phyloP scores from a whole-genome alignment of 768 basidiomycete species.

The Tylopilus balloui region DNA sequence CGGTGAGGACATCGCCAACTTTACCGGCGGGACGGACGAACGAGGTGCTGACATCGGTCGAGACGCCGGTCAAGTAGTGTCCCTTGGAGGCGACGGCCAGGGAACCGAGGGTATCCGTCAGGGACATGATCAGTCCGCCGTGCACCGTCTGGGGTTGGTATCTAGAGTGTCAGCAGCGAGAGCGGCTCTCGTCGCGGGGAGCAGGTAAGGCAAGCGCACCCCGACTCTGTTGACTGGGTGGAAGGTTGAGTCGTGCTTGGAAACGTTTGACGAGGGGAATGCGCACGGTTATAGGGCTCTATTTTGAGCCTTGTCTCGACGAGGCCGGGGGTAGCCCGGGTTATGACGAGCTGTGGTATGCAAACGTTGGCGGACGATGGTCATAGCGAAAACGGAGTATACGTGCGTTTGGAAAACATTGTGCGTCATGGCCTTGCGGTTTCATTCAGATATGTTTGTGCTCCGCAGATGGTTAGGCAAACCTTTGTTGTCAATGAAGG shows the following conservation, averaged over 20 bases:
- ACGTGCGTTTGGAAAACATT: slow-evolving; percentile 74
- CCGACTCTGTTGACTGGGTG: slow-evolving; percentile 74
- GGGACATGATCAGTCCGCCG: slow-evolving; percentile 74
- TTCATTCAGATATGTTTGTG: slow-evolving; percentile 1
- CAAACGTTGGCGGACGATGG: neutral
- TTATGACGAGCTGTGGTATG: slow-evolving; percentile 51
- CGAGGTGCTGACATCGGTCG: slow-evolving; percentile 74
- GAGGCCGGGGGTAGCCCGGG: slow-evolving; percentile 64
- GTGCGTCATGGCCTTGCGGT: slow-evolving; percentile 66
- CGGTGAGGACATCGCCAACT: slow-evolving; percentile 60
- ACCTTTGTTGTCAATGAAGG: slow-evolving; percentile 75
- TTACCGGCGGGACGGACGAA: slow-evolving; percentile 77
- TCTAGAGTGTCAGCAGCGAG: neutral
- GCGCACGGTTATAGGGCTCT: slow-evolving; percentile 68
- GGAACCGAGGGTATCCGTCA: slow-evolving; percentile 83
- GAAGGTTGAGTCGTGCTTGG: neutral
- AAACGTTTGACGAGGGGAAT: neutral
- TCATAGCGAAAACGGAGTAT: neutral
- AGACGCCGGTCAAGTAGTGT: slow-evolving; percentile 84
- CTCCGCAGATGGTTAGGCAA: neutral
- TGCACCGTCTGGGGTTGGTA: slow-evolving; percentile 50
- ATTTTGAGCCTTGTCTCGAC: slow-evolving; percentile 68
- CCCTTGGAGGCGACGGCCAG: slow-evolving; percentile 80
- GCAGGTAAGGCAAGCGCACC: slow-evolving; percentile 41
- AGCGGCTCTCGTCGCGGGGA: neutral